phyloP scores from a whole-genome alignment of 257 asterid genomes.

The Prunella vulgaris region DNA sequence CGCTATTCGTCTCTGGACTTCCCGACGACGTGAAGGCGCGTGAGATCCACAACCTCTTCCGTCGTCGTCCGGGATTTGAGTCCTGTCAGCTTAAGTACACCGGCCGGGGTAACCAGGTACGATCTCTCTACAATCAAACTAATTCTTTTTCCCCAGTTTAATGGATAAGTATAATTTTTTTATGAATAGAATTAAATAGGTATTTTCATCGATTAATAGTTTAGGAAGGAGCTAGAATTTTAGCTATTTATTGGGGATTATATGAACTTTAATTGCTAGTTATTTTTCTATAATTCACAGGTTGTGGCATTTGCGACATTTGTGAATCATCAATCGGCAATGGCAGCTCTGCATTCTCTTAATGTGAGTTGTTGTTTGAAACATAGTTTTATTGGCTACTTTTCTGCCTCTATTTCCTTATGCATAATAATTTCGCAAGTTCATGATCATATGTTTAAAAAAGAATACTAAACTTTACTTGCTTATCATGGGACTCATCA shows the following conservation, averaged over 20 bases:
- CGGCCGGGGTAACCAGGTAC: constrained; percentile 93
- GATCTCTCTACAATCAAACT: not conserved
- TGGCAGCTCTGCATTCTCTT: constrained; percentile 76
- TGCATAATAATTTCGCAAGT: not conserved
- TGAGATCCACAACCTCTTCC: constrained; percentile 96
- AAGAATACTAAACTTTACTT: not conserved
- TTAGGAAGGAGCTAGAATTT: not conserved
- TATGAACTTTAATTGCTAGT: not conserved
- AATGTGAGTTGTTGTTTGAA: constrained; percentile 53
- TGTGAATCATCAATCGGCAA: constrained; percentile 79
- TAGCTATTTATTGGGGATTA: not conserved
- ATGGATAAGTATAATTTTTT: not conserved
- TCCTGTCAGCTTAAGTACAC: constrained; percentile 95
- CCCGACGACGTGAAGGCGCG: constrained; percentile 99
- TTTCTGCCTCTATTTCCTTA: not conserved
- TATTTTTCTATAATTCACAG: constrained; percentile 32
- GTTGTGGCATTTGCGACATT: constrained; percentile 98
- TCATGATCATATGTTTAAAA: not conserved
- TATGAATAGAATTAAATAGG: not conserved
- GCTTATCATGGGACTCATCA: not conserved
- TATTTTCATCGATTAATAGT: not conserved
- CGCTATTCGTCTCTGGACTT: constrained; percentile 88
- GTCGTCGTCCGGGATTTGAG: constrained; percentile 87
- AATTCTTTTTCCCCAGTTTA: not conserved
- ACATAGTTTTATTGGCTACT: not conserved